Conservation (phyloP, 176 grass and related monocot species). For the Canna indica region DNA sequence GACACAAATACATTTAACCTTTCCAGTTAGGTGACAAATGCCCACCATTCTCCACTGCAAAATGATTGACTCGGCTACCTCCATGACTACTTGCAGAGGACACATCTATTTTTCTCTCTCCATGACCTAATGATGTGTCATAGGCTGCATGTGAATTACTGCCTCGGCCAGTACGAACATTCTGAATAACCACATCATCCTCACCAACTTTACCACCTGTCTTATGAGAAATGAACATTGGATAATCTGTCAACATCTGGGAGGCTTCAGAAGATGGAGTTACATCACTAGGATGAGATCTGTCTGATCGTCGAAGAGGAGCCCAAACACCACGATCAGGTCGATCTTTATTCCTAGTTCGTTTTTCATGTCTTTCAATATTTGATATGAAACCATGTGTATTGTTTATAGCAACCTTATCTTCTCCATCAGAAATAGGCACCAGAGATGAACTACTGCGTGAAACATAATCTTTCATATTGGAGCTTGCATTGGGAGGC, state of each 20-base stretch:
- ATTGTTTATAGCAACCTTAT: conserved; percentile 32
- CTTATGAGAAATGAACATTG: conserved; percentile 33
- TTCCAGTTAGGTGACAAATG: not conserved
- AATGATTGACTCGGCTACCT: conserved; percentile 26
- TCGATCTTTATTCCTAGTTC: conserved; percentile 75
- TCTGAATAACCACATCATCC: not conserved
- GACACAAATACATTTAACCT: not conserved
- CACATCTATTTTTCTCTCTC: conserved; percentile 61
- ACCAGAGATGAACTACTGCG: not conserved
- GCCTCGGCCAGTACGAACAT: not conserved
- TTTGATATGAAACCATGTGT: conserved; percentile 33
- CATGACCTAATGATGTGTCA: conserved; percentile 32
- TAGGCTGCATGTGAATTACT: conserved; percentile 21
- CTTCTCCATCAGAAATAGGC: conserved; percentile 45
- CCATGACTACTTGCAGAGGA: conserved; percentile 38
- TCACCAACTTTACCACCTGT: conserved; percentile 34
- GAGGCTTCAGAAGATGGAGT: conserved; percentile 33
- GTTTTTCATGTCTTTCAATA: conserved; percentile 60
- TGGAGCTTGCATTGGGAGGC: conserved; percentile 33
- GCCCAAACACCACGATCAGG: conserved; percentile 84
- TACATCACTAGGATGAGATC: conserved; percentile 31
- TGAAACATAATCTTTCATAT: conserved; percentile 33
- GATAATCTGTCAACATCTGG: conserved; percentile 28
- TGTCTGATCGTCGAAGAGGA: conserved; percentile 68
- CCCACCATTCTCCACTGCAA: conserved; percentile 67